Conservation (phyloP, 352 stramenopile genomes). For the Phytopythium vexans region DNA sequence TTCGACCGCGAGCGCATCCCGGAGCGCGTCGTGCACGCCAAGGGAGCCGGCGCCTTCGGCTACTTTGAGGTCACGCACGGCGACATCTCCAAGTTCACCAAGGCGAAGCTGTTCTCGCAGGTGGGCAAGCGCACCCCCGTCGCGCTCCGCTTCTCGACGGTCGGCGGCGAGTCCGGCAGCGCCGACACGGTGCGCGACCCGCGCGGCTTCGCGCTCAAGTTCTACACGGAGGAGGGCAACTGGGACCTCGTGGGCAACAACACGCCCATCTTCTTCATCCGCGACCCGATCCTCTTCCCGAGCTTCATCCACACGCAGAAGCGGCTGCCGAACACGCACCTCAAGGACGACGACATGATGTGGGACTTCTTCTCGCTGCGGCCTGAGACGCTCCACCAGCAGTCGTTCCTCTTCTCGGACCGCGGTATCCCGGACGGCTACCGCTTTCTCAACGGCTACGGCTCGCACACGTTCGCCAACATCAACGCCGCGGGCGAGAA, state of each 20-base stretch:
- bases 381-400: slow-evolving; percentile 88
- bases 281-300: slow-evolving; percentile 91
- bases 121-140: slow-evolving; percentile 87
- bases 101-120: slow-evolving; percentile 75
- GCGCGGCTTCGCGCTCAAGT: slow-evolving; percentile 91
- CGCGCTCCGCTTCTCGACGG: slow-evolving; percentile 82
- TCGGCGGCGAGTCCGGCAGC: slow-evolving; percentile 73
- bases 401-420: slow-evolving; percentile 88
- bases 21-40: slow-evolving; percentile 91
- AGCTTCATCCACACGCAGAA: slow-evolving; percentile 94
- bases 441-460: slow-evolving; percentile 92
- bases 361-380: slow-evolving; percentile 94
- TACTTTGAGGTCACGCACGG: slow-evolving; percentile 88
- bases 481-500: slow-evolving; percentile 75
- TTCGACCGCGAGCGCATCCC: slow-evolving; percentile 92
- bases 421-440: slow-evolving; percentile 87
- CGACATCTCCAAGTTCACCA: slow-evolving; percentile 50
- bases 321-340: slow-evolving; percentile 84
- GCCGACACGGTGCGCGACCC: slow-evolving; percentile 87
- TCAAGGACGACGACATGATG: slow-evolving; percentile 87
- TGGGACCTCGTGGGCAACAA: slow-evolving; percentile 94
- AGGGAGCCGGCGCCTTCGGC: slow-evolving; percentile 86
- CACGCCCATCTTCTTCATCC: slow-evolving; percentile 93
- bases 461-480: slow-evolving; percentile 90
- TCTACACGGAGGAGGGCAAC: slow-evolving; percentile 93